Percentiles rank a stretch among this genome's conserved stretches.
These are phyloP conservation scores for Colletotrichum navitas DNA, from an alignment of 2,329 filamentous ascomycete species.

Conservation along the genomic window DNA sequence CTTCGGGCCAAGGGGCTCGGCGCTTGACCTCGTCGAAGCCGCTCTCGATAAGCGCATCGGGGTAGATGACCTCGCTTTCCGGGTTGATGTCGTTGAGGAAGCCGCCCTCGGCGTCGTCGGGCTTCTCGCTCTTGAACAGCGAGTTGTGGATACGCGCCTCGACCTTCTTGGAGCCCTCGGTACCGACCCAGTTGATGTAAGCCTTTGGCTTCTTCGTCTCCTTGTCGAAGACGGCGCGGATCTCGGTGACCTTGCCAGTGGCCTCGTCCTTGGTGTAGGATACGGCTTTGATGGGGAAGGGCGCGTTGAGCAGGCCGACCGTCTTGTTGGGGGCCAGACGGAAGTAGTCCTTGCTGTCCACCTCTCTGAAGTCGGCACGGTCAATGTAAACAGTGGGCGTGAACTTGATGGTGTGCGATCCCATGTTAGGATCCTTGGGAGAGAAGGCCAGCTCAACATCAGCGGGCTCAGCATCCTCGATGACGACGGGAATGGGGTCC, in stretches of 20 bases:
- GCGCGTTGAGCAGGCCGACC: conserved; percentile 80
- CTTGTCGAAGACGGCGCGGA: conserved; percentile 74
- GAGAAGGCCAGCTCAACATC: conserved; percentile 79
- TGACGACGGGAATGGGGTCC: conserved; percentile 84
- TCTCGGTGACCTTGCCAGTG: conserved; percentile 74
- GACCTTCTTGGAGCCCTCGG: conserved; percentile 74
- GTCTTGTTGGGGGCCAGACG: conserved; percentile 82
- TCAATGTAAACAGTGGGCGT: conserved; percentile 90
- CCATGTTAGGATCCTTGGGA: conserved; percentile 80
- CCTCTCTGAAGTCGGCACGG: conserved; percentile 81
- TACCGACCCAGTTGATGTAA: conserved; percentile 88
- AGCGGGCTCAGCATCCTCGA: conserved; percentile 82
- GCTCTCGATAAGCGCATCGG: conserved; percentile 82
- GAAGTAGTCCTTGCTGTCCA: conserved; percentile 82
- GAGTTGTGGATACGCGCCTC: conserved; percentile 84
- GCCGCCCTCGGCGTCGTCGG: conserved; percentile 80
- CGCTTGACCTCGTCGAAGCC: conserved; percentile 83
- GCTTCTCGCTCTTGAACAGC: conserved; percentile 89
- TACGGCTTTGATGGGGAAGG: conserved; percentile 77
- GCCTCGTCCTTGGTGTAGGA: conserved; percentile 76
- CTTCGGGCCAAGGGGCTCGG: conserved; percentile 85
- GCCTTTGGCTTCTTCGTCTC: conserved; percentile 82
- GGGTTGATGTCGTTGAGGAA: conserved; percentile 89
- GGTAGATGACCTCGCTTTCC: conserved; percentile 83
- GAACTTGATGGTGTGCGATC: conserved; percentile 71